Evolutionary conservation across 1,139 yeast species (phyloP), one percentile per base, ranked within the genome.

Genomic region (Debaryomyces nepalensis): DNA sequence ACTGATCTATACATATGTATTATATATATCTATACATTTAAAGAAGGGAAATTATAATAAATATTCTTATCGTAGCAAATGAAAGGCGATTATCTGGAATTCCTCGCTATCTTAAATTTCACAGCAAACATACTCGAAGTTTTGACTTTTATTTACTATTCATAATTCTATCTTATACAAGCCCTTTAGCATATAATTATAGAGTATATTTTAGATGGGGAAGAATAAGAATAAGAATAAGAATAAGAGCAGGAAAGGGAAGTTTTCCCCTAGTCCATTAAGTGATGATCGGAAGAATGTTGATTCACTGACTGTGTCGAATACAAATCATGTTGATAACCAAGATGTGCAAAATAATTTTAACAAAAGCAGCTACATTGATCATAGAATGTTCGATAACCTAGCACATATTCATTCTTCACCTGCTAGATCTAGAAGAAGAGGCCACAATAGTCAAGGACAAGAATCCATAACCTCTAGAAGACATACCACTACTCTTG

Each of bases 391-490:
- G 32, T 54, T 56, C 29, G 55, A 58, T 39, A 67, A 66, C 43
- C 51, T 65, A 35, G 63, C 65, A 8, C 58, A 63, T 43, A 44
- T 60, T 19, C 69, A 63, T 38, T 57, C 69, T 9, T 61, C 66
- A 9, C 71, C 71, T n/a, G 64, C 68, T 6, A 47, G 70, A 40
- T 47, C 62, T 12, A 54, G 71, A 48, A 53, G 69, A 43, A 53
- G 73, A 44, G 42, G 24, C 22, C 31, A 33, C 14, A 20, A 26
- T 18, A 12, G 8, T 18, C 26, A 20, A n/a, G 24, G 21, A 15
- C 29, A 24, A 24, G 22, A 11, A 3, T 29, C 24, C 20, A 14
- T 21, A 23, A 24, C 33, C 9, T 20, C 36, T 5, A 39, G 37
- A 36, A 41, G 42, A 29, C 37, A 37, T 15, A 34, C 43, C 4